A percentile compares a stretch with the other conserved stretches of the same genome.
These are phyloP conservation scores for Backusella psychrophila DNA, from an alignment of 192 early-diverging fungal genomes.

Conservation along the genomic window DNA sequence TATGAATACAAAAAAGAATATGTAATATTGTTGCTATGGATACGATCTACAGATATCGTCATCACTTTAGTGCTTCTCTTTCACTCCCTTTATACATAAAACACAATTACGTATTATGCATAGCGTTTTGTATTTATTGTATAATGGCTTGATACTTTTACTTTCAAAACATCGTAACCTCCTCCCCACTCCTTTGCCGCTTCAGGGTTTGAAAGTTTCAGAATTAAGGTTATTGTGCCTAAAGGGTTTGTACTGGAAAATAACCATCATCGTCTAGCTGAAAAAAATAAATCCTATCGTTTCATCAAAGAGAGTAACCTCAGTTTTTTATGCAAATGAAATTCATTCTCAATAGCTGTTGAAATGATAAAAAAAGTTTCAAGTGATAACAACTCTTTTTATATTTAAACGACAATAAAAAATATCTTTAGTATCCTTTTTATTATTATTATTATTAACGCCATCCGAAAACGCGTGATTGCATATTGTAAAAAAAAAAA, in stretches of 20 bases:
- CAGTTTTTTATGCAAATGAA: background rate
- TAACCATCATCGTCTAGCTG: background rate
- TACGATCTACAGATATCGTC: background rate
- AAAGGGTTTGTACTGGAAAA: background rate
- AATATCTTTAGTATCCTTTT: background rate
- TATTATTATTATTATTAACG: background rate
- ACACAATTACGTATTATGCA: background rate
- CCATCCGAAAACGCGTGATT: background rate
- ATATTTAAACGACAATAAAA: background rate
- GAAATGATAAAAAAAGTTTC: background rate
- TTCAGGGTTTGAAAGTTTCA: background rate
- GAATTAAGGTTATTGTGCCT: background rate
- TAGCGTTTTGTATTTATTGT: background rate
- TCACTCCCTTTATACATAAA: background rate
- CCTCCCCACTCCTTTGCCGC: background rate
- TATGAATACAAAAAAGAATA: background rate
- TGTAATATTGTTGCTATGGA: background rate
- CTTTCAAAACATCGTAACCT: background rate
- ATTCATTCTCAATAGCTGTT: background rate
- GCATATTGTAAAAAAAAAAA: background rate
- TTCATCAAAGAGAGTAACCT: background rate
- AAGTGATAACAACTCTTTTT: background rate
- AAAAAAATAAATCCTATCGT: background rate
- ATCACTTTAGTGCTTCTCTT: background rate
- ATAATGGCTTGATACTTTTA: background rate